These are phyloP conservation scores for Torrubiellomyces zombiae DNA, from an alignment of 2,329 filamentous ascomycete genomes.

Conservation along the genomic window DNA sequence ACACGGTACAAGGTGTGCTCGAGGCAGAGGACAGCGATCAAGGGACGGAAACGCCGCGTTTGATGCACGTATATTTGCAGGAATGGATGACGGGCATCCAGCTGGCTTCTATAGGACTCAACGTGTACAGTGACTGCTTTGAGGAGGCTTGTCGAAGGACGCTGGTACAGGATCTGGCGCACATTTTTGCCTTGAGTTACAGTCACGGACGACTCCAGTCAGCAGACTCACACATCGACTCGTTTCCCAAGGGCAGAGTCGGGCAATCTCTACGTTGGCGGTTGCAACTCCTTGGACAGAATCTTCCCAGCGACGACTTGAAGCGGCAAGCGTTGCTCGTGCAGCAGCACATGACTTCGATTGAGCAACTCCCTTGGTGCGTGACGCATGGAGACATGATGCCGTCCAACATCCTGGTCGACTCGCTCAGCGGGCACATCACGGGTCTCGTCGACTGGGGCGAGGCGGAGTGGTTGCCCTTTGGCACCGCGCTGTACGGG, in stretches of 20 bases:
- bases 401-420: constrained; percentile 38
- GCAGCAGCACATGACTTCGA: constrained; percentile 12
- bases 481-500: constrained; percentile 42
- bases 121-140: too few relatives aligned
- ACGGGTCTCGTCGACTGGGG: constrained; percentile 47
- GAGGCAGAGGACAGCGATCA: constrained; percentile 1
- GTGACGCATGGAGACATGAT: constrained; percentile 46
- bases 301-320: constrained; percentile 13
- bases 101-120: constrained; percentile 13
- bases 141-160: constrained; percentile 13
- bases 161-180: constrained; percentile 24
- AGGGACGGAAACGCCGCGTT: background rate
- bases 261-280: constrained; percentile 24
- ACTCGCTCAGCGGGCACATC: constrained; percentile 23
- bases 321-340: constrained; percentile 11
- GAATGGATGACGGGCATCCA: constrained; percentile 23
- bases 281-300: constrained; percentile 18
- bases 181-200: constrained; percentile 23
- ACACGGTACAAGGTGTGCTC: too few relatives aligned
- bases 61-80: constrained; percentile 26
- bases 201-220: constrained; percentile 5
- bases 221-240: background rate
- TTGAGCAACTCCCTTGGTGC: constrained; percentile 32
- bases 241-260: constrained; percentile 14
- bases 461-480: constrained; percentile 43